Evolutionary conservation across 345 rosid species (phyloP).

Genomic region (Hibiscus trionum): DNA sequence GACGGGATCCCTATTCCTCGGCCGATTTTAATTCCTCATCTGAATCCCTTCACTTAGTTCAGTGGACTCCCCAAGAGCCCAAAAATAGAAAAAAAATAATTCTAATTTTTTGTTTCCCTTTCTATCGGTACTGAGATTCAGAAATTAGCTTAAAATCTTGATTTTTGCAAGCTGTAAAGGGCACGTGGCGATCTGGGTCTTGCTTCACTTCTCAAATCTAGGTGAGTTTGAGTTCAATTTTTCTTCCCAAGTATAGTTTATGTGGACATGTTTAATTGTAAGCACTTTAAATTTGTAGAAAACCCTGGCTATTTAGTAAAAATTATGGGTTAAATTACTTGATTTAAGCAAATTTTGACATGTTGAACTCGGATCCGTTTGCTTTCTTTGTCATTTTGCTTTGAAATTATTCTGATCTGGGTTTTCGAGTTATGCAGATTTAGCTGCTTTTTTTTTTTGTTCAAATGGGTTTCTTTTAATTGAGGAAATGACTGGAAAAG

Average conservation of each 20-base stretch:
- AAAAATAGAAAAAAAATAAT: not conserved
- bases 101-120: constrained; percentile 7
- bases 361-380: constrained; percentile 30
- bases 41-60: not conserved
- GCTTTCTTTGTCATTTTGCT: constrained; percentile 17
- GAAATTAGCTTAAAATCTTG: constrained; percentile 14
- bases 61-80: not conserved
- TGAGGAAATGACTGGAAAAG: constrained; percentile 7
- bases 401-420: constrained; percentile 17
- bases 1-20: constrained; percentile 32
- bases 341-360: constrained; percentile 8
- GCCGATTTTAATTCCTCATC: constrained; percentile 27
- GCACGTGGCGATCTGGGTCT: constrained; percentile 58
- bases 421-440: constrained; percentile 15
- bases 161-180: constrained; percentile 44
- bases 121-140: constrained; percentile 7
- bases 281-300: constrained; percentile 5
- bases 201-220: constrained; percentile 43
- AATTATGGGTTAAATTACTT: constrained; percentile 8
- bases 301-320: constrained; percentile 5
- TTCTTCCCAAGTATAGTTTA: constrained; percentile 9
- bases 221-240: constrained; percentile 33
- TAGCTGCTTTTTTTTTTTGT: constrained; percentile 15
- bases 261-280: constrained; percentile 13
- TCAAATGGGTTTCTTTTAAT: constrained; percentile 10